Percentiles rank a stretch among this genome's conserved stretches.
Evolutionary conservation across 768 basidiomycete species (phyloP).

Genomic region (Lactarius hatsudake): DNA sequence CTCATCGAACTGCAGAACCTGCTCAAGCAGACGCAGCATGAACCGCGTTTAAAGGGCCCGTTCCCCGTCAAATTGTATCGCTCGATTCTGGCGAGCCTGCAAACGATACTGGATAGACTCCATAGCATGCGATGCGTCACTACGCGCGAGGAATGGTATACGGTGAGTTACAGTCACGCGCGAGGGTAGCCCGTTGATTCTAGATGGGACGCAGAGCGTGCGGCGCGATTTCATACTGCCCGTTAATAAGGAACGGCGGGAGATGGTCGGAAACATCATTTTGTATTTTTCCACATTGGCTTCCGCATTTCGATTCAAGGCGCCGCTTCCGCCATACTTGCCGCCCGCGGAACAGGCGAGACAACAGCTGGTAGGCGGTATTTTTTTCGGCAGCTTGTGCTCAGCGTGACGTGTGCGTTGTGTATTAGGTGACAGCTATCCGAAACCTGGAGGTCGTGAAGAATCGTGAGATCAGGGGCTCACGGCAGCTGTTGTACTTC

Average conservation of each 20-base stretch:
- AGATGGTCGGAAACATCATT: conserved; percentile 95
- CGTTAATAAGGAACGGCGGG: conserved; percentile 82
- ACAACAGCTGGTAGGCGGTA: conserved; percentile 59
- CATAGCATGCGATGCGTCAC: conserved; percentile 99
- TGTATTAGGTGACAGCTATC: conserved; percentile 85
- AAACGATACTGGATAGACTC: conserved; percentile 82
- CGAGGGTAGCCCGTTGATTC: background rate
- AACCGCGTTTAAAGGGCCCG: conserved; percentile 93
- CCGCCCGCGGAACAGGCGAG: conserved; percentile 90
- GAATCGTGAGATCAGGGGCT: conserved; percentile 74
- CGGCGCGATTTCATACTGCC: conserved; percentile 86
- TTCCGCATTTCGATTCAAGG: conserved; percentile 77
- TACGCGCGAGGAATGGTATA: conserved; percentile 92
- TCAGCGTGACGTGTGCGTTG: background rate
- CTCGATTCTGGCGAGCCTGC: conserved; percentile 74
- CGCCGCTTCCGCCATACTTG: conserved; percentile 93
- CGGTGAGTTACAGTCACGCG: conserved; percentile 40
- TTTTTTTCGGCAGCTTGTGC: background rate
- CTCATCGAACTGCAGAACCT: conserved; percentile 81
- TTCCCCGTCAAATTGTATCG: conserved; percentile 88
- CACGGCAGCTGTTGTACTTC: conserved; percentile 86
- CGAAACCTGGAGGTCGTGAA: conserved; percentile 85
- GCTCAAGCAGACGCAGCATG: conserved; percentile 86
- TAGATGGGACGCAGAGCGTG: conserved; percentile 54
- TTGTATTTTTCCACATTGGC: conserved; percentile 82